Base-by-base conservation (phyloP, 2,329 filamentous ascomycete species). In the Cytospora paraplurivora region DNA sequence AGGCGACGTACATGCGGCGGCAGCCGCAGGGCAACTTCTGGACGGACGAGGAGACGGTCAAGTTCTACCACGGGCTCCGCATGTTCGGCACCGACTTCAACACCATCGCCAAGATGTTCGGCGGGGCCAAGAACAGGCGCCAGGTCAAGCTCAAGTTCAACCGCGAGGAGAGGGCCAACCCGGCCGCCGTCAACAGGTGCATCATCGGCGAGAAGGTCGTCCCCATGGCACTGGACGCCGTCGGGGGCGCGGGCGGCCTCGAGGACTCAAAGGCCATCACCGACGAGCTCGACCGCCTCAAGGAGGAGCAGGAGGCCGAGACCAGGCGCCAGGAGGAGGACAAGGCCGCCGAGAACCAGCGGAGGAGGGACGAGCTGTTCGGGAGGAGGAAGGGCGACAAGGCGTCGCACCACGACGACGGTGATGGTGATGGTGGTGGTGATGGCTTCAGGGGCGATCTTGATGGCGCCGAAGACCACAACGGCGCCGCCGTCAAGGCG, bases 81-180 rank as follows among this genome's bases (percentile, higher is more conserved):
- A 90, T 89, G 82, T 93, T 92, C 71, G 92, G 92, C 62, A 94
- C 90, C 1, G 91, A 94, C 72, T 96, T 95, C 72, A 84, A 88
- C 73, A 91, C 91, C 76, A 93, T 96, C 69, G 83, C 85, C 64
- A 85, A 86, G 69, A 87, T 93, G 82, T 93, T 96, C 71, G 85
- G 87, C 1, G 83, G 85, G 37, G 37, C 33, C 67, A 87, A 89
- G 71, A 89, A 85, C 65, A 83, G 92, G 19, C 84, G 88, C 37
- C 86, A 91, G 73, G 83, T 95, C 76, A 94, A 94, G 77, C 83
- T 89, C 68, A 95, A 95, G 73, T 95, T 92, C 77, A 90, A 88
- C 70, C 87, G 88, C 66, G 92, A 95, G 76, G 91, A 95, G 76
- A 82, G 85, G 38, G 79, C 85, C 59, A 82, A 88, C 67, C 87